Evolutionary conservation across 805 yeast species (phyloP).

Genomic region (Wickerhamomyces ciferrii): DNA sequence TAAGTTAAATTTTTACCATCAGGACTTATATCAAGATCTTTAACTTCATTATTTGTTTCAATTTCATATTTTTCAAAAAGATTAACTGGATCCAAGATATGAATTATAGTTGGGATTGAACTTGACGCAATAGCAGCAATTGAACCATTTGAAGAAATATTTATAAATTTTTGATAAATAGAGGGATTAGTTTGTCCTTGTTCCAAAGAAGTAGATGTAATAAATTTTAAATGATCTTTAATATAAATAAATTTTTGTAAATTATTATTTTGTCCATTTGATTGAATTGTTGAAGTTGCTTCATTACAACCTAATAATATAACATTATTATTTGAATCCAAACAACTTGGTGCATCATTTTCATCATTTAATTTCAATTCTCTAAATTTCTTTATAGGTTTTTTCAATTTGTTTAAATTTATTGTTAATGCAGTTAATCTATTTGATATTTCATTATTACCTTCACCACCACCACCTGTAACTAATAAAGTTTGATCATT

Average conservation of each 20-base stretch:
- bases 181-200: slow-evolving; percentile 25
- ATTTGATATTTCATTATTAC: slow-evolving; percentile 43
- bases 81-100: slow-evolving; percentile 53
- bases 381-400: slow-evolving; percentile 57
- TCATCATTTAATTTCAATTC: slow-evolving; percentile 58
- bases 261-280: slow-evolving; percentile 59
- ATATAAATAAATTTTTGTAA: slow-evolving; percentile 62
- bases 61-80: slow-evolving; percentile 53
- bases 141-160: slow-evolving; percentile 50
- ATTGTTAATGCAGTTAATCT: slow-evolving; percentile 69
- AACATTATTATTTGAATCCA: slow-evolving; percentile 50
- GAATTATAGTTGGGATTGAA: slow-evolving; percentile 58
- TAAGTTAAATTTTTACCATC: slow-evolving; percentile 66
- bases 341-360: slow-evolving; percentile 81
- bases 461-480: slow-evolving; percentile 97
- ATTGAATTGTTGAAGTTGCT: too few relatives aligned
- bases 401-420: slow-evolving; percentile 44
- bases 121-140: slow-evolving; percentile 73
- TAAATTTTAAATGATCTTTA: slow-evolving; percentile 65
- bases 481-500: slow-evolving; percentile 59
- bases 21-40: slow-evolving; percentile 66
- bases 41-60: slow-evolving; percentile 51
- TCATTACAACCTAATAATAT: slow-evolving; percentile 81
- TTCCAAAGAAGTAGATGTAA: slow-evolving; percentile 41
- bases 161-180: slow-evolving; percentile 58